Percentiles rank a stretch among this genome's conserved stretches.
Evolutionary conservation across 805 yeast genomes (phyloP).

Genomic region (Candida awuae): DNA sequence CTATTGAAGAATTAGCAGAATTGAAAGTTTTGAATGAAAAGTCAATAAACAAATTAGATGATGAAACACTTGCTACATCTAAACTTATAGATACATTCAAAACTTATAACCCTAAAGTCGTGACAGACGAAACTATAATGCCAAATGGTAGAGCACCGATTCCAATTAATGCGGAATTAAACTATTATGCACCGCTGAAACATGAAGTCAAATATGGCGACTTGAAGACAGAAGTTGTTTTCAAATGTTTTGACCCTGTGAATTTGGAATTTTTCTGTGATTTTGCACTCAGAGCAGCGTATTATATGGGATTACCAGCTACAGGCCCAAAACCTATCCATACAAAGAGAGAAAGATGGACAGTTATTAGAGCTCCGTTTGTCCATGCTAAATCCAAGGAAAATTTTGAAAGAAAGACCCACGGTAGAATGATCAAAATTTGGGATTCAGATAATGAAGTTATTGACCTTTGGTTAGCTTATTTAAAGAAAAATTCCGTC

Average conservation of each 20-base stretch:
- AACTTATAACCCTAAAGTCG: conserved; percentile 31
- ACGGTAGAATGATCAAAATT: conserved; percentile 61
- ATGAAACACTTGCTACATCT: conserved; percentile 16
- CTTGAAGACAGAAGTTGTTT: conserved; percentile 65
- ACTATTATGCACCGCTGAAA: conserved; percentile 72
- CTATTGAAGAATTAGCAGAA: conserved; percentile 23
- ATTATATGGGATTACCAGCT: conserved; percentile 80
- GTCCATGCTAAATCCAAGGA: conserved; percentile 92
- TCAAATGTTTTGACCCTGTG: conserved; percentile 63
- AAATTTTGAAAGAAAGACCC: conserved; percentile 85
- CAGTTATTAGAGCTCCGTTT: conserved; percentile 88
- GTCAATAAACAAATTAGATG: conserved; percentile 12
- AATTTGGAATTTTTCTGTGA: conserved; percentile 71
- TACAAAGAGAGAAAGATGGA: conserved; percentile 78
- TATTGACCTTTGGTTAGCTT: conserved; percentile 73
- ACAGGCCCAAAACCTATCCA: conserved; percentile 63
- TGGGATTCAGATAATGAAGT: conserved; percentile 84
- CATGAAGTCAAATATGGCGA: conserved; percentile 63
- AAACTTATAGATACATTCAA: conserved; percentile 22
- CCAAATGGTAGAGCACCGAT: conserved; percentile 44
- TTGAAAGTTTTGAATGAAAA: conserved; percentile 15
- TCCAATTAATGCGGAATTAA: conserved; percentile 80
- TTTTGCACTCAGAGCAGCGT: conserved; percentile 85
- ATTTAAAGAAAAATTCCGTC: conserved; percentile 65
- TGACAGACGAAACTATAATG: conserved; percentile 28